Percentiles rank a stretch among this genome's conserved stretches.
These are phyloP conservation scores for Comarum palustre DNA, from an alignment of 306 rosid genomes.

Conservation along the genomic window DNA sequence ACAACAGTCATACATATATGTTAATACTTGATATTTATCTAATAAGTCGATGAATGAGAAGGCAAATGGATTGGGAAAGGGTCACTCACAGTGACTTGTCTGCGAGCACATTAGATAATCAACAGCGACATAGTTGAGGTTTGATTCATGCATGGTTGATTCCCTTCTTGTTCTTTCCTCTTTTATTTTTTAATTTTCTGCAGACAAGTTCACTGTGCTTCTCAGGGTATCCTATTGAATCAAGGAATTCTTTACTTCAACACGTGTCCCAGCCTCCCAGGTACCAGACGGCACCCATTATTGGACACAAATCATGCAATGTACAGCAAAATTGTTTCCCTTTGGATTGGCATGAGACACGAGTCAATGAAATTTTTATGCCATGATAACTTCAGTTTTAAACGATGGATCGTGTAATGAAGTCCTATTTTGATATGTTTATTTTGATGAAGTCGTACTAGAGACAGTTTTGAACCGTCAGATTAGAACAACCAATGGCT, in stretches of 20 bases:
- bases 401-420: no score
- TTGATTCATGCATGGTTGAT: conserved; percentile 17
- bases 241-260: conserved; percentile 2
- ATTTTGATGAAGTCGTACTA: neutral
- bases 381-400: neutral
- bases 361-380: neutral
- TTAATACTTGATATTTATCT: conserved; percentile 9
- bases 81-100: conserved; percentile 18
- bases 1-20: no score
- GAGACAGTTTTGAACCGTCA: no score
- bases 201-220: conserved; percentile 6
- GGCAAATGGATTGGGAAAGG: conserved; percentile 1
- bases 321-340: neutral
- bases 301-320: neutral
- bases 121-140: neutral
- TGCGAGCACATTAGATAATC: conserved; percentile 1
- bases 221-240: conserved; percentile 33
- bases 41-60: neutral
- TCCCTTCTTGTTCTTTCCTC: neutral
- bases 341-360: neutral
- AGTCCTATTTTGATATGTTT: no score
- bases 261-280: conserved; percentile 25
- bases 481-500: no score
- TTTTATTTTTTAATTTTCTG: conserved; percentile 11
- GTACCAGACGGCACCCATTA: neutral